phyloP scores from a whole-genome alignment of 108 stramenopile species.

The Pinguiococcus pyrenoidosus region DNA sequence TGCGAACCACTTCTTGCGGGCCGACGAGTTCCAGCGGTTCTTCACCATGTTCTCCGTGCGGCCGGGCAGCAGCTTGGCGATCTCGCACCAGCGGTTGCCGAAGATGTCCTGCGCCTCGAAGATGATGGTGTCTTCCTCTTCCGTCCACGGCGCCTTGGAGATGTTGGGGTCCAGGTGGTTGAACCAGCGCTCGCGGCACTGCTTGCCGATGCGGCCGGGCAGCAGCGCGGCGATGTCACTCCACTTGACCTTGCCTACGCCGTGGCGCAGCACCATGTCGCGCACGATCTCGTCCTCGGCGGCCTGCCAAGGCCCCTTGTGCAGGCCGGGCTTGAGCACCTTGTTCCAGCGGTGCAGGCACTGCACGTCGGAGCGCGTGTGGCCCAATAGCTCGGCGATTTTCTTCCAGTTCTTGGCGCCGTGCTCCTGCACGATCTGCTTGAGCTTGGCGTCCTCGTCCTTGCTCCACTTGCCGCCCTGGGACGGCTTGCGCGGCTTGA shows the following conservation, averaged over 20 bases:
- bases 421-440: constrained; percentile 61
- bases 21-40: constrained; percentile 47
- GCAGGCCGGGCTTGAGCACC: constrained; percentile 69
- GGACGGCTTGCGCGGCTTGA: constrained; percentile 1
- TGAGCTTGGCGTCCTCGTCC: constrained; percentile 36
- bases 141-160: constrained; percentile 70
- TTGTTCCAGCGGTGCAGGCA: constrained; percentile 84
- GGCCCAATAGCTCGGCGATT: constrained; percentile 31
- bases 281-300: constrained; percentile 38
- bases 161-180: constrained; percentile 82
- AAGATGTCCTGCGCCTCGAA: constrained; percentile 38
- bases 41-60: constrained; percentile 53
- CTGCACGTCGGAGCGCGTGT: constrained; percentile 46
- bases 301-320: constrained; percentile 55
- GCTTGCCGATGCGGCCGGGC: constrained; percentile 86
- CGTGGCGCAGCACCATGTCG: constrained; percentile 22
- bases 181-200: constrained; percentile 91
- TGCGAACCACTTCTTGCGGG: constrained; percentile 36
- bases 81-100: constrained; percentile 52
- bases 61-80: constrained; percentile 51
- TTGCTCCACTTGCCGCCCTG: constrained; percentile 38
- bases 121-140: constrained; percentile 61
- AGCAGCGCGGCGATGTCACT: constrained; percentile 25
- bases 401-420: constrained; percentile 86
- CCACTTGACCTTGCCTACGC: constrained; percentile 41